Percentiles rank a stretch among this genome's conserved stretches.
Evolutionary conservation across 495 filamentous ascomycete genomes (phyloP).

Genomic region (Penicillium samsonianum): DNA sequence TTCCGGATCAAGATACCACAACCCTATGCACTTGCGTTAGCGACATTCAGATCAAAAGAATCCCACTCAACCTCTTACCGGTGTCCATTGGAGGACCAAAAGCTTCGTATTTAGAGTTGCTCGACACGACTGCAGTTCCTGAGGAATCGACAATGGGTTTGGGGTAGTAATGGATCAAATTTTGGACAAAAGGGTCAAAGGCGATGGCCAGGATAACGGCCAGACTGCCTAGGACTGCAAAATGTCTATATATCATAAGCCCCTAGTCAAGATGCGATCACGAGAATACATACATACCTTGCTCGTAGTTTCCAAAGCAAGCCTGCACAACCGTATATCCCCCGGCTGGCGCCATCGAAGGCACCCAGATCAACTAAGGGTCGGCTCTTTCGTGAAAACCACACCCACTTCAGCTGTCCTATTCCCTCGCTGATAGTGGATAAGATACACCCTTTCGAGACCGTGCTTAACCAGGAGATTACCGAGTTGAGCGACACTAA

Average conservation of each 20-base stretch:
- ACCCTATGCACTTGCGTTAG: background rate
- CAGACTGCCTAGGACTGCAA: conserved; percentile 5
- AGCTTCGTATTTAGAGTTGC: background rate
- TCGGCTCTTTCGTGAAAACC: conserved; percentile 17
- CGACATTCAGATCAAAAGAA: background rate
- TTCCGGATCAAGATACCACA: background rate
- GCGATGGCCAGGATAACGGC: background rate
- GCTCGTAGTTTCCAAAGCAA: background rate
- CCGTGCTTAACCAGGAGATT: conserved; percentile 20
- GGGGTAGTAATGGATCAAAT: background rate
- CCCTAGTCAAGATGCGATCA: background rate
- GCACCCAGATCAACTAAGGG: conserved; percentile 10
- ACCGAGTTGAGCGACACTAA: conserved; percentile 19
- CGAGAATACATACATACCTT: background rate
- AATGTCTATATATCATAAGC: conserved; percentile 4
- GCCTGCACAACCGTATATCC: conserved; percentile 5
- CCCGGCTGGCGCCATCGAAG: conserved; percentile 23
- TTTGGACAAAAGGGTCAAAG: conserved; percentile 1
- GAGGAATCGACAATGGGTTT: background rate
- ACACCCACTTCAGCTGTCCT: conserved; percentile 25
- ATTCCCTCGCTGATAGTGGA: conserved; percentile 16
- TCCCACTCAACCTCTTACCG: background rate
- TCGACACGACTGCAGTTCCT: background rate
- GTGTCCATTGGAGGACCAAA: background rate
- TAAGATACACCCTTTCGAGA: conserved; percentile 15